These are phyloP conservation scores for Lichina pygmaea DNA, from an alignment of 495 filamentous ascomycete species.

Conservation along the genomic window DNA sequence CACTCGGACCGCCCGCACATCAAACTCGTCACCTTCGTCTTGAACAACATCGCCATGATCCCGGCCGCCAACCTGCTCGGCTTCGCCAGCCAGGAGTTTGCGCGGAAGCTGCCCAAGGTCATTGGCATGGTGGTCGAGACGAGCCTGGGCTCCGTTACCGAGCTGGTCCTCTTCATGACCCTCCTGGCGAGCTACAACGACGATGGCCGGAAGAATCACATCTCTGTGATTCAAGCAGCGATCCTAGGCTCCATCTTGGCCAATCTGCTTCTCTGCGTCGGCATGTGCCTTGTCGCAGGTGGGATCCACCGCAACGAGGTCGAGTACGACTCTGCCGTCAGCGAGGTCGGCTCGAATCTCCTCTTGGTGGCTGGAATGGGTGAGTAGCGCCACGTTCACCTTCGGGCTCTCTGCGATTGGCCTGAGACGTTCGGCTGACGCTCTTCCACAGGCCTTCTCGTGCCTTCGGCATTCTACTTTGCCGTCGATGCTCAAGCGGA, in stretches of 20 bases:
- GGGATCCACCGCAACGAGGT: conserved; percentile 38
- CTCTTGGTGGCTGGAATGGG: conserved; percentile 35
- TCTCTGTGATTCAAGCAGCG: conserved; percentile 56
- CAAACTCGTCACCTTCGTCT: conserved; percentile 36
- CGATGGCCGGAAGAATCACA: conserved; percentile 17
- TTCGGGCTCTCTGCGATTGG: not conserved
- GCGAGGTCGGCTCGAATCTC: conserved; percentile 57
- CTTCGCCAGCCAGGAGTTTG: conserved; percentile 60
- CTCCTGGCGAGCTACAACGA: conserved; percentile 20
- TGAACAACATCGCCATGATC: conserved; percentile 63
- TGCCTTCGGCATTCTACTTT: conserved; percentile 52
- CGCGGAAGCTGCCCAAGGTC: conserved; percentile 53
- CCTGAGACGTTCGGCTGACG: conserved; percentile 19
- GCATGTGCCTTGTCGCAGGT: conserved; percentile 51
- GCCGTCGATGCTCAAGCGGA: conserved; percentile 21
- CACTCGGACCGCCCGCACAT: conserved; percentile 33
- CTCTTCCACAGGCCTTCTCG: conserved; percentile 24
- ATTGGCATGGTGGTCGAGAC: conserved; percentile 54
- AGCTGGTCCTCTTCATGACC: conserved; percentile 64
- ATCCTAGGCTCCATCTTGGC: conserved; percentile 62
- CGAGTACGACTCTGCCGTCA: conserved; percentile 46
- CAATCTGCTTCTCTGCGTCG: conserved; percentile 49
- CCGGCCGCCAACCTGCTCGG: conserved; percentile 70
- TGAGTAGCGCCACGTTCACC: not conserved
- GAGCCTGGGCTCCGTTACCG: conserved; percentile 49